Evolutionary conservation across 2,329 filamentous ascomycete species (phyloP), one percentile per base, ranked within the genome.

Genomic region (Aspergillus pseudonomiae): DNA sequence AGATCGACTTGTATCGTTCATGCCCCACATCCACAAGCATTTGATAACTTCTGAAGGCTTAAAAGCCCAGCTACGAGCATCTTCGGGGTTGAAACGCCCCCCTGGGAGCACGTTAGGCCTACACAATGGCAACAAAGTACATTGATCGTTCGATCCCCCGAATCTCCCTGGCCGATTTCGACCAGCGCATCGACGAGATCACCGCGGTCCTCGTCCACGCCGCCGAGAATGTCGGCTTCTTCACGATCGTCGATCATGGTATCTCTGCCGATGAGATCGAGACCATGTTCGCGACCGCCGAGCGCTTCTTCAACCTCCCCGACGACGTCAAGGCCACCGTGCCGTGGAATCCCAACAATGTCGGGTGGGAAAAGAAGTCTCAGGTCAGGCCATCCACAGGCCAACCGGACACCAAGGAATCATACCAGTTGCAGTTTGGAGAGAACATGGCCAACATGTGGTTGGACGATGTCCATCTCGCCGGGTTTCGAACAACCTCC

Each of bases 401-500:
- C 12, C 77, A 79, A 1, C 79, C 84, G 1, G 87, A 89, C 73
- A 81, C 80, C 57, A 89, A 89, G 68, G 87, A 89, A 73, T 86
- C 83, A 12, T 87, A 88, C 70, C 86, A 89, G 72, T 77, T 89
- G 73, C 86, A 89, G 70, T 88, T 86, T 65, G 85, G 86, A n/a
- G 77, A 78, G 57, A 82, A 81, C 62, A 84, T 86, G 81, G 73
- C 80, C 14, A 81, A 79, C 52, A 75, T 78, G 63, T 89, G 87
- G 86, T 77, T 87, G 12, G 68, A 74, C 43, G 82, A 87, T 9
- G 67, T 73, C 0, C 67, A 77, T 1, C 73, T 87, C 0, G 82
- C 84, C 0, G 82, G 80, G 1, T 89, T 89, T 73, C 75, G 79
- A 50, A 63, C 71, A 0, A 73, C 71, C 1, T 77, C 81, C 6